Conservation (phyloP, 176 grass and related monocot genomes). For the Oropetium thomaeum region DNA sequence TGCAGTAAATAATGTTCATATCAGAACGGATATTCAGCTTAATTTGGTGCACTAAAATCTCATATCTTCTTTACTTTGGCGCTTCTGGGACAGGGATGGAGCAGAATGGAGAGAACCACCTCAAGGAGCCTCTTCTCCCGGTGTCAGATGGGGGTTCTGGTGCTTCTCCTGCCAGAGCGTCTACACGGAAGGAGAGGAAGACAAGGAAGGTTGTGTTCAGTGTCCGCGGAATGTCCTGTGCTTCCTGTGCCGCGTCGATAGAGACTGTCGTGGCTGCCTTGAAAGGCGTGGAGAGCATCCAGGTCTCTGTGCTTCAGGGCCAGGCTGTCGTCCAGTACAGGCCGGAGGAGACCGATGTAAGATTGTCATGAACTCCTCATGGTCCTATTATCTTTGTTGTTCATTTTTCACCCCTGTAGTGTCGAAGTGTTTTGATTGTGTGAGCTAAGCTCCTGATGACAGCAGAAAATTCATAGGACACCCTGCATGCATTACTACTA, state of each 20-base stretch:
- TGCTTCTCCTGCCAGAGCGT: conserved; percentile 12
- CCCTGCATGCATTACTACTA: neutral
- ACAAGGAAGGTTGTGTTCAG: conserved; percentile 56
- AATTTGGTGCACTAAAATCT: neutral
- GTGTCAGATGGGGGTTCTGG: neutral
- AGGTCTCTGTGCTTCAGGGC: conserved; percentile 69
- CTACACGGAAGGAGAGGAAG: conserved; percentile 46
- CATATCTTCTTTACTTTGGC: neutral
- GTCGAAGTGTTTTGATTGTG: neutral
- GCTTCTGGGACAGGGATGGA: conserved; percentile 37
- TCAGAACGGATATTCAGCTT: neutral
- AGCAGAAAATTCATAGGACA: conserved; percentile 2
- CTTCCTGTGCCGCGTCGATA: conserved; percentile 70
- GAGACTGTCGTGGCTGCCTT: conserved; percentile 67
- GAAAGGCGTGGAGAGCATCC: conserved; percentile 80
- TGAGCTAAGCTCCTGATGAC: neutral
- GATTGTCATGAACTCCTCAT: conserved; percentile 17
- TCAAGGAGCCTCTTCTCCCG: conserved; percentile 64
- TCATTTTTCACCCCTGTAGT: neutral
- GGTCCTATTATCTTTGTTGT: neutral
- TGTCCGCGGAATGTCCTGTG: conserved; percentile 70
- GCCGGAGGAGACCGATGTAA: conserved; percentile 69
- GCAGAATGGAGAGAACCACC: conserved; percentile 39
- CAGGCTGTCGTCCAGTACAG: conserved; percentile 62
- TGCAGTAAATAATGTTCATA: neutral